phyloP scores from a whole-genome alignment of 2,329 filamentous ascomycete genomes.

The Monosporascus sp. region DNA sequence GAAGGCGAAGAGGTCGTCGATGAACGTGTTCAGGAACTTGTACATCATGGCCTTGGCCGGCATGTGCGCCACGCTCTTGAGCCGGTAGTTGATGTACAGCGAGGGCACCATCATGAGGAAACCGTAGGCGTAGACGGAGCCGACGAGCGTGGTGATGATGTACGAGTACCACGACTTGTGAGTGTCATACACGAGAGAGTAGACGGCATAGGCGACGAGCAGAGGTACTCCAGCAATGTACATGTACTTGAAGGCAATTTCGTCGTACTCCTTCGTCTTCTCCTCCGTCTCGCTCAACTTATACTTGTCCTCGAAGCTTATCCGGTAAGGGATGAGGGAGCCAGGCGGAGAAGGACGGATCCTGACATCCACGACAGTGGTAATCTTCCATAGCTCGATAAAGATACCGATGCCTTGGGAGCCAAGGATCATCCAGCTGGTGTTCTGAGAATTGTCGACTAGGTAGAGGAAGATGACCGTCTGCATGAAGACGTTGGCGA shows the following conservation, averaged over 20 bases:
- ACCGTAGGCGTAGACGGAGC: constrained; percentile 94
- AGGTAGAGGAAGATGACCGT: constrained; percentile 92
- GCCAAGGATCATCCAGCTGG: constrained; percentile 97
- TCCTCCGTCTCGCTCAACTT: constrained; percentile 90
- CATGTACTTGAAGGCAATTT: constrained; percentile 96
- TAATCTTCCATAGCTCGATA: constrained; percentile 84
- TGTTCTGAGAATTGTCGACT: constrained; percentile 94
- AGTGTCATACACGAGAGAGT: constrained; percentile 85
- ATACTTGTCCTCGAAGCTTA: constrained; percentile 95
- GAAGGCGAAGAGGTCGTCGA: constrained; percentile 96
- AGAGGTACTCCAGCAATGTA: constrained; percentile 89
- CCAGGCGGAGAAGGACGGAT: constrained; percentile 63
- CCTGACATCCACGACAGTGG: constrained; percentile 86
- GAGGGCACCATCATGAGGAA: constrained; percentile 99
- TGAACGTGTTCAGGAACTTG: constrained; percentile 98
- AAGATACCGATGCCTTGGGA: constrained; percentile 78
- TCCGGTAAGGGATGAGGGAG: constrained; percentile 69
- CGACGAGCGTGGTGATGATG: constrained; percentile 89
- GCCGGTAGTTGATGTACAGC: constrained; percentile 97
- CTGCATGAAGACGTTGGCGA: constrained; percentile 98
- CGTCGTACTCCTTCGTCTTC: constrained; percentile 97
- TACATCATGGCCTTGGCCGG: constrained; percentile 94
- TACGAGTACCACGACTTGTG: constrained; percentile 99
- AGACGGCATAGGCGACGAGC: constrained; percentile 80
- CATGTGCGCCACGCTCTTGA: constrained; percentile 96